Conservation (phyloP, 495 filamentous ascomycete species). For the Aspergillus indologenus region DNA sequence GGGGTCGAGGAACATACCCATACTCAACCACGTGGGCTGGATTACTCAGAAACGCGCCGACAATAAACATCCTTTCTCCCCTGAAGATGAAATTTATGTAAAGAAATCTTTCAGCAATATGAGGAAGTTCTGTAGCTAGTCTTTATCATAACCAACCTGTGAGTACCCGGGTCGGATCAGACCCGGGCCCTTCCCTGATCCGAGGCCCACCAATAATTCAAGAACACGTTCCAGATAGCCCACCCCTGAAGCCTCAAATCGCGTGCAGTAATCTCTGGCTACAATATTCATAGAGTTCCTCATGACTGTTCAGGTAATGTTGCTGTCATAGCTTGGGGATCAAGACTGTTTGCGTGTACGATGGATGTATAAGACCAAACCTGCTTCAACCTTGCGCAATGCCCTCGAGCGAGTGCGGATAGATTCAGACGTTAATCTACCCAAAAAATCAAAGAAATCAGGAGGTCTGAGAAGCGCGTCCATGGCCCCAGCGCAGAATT, state of each 20-base stretch:
- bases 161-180: neutral
- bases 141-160: neutral
- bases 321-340: neutral
- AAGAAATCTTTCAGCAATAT: too few relatives aligned
- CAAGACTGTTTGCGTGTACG: neutral
- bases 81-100: too few relatives aligned
- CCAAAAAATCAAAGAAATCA: neutral
- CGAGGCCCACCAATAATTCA: neutral
- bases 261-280: neutral
- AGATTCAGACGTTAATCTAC: neutral
- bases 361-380: neutral
- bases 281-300: neutral
- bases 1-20: neutral
- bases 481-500: neutral
- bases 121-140: too few relatives aligned
- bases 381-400: neutral
- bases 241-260: too few relatives aligned
- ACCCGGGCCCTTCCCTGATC: neutral
- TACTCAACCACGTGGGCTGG: neutral
- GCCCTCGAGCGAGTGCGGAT: neutral
- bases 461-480: neutral
- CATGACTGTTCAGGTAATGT: neutral
- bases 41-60: too few relatives aligned
- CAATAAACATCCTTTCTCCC: too few relatives aligned
- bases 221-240: too few relatives aligned